Percentiles rank a stretch among this genome's conserved stretches.
Conservation (phyloP, 805 yeast species). For the Saturnispora hagleri region DNA sequence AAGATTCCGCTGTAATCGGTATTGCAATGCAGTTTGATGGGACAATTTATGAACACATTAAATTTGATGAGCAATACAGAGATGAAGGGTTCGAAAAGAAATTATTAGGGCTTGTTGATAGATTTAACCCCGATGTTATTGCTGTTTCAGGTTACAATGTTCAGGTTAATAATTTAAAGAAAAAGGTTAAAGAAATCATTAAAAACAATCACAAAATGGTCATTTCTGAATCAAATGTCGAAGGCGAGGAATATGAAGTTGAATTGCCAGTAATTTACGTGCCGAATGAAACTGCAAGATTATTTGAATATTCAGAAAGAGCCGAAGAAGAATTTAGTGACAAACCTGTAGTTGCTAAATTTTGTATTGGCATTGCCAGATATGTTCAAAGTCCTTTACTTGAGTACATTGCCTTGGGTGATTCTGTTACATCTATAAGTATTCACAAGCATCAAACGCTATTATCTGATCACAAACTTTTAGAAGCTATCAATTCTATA, state of each 20-base stretch:
- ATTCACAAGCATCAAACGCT: slow-evolving; percentile 65
- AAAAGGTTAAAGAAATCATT: slow-evolving; percentile 47
- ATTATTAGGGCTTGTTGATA: slow-evolving; percentile 49
- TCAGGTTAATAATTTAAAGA: slow-evolving; percentile 51
- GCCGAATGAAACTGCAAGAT: slow-evolving; percentile 86
- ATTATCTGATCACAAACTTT: slow-evolving; percentile 52
- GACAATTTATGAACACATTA: slow-evolving; percentile 62
- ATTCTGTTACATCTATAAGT: slow-evolving; percentile 58
- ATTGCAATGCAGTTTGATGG: slow-evolving; percentile 74
- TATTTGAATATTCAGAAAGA: slow-evolving; percentile 71
- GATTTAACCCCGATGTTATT: slow-evolving; percentile 77
- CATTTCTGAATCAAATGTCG: slow-evolving; percentile 37
- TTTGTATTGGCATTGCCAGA: slow-evolving; percentile 84
- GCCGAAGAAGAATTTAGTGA: slow-evolving; percentile 77
- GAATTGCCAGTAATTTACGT: slow-evolving; percentile 68
- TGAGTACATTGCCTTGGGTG: slow-evolving; percentile 76
- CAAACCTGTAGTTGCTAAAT: slow-evolving; percentile 68
- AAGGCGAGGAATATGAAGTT: slow-evolving; percentile 26
- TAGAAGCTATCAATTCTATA: slow-evolving; percentile 63
- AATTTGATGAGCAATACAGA: slow-evolving; percentile 68
- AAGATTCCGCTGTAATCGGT: slow-evolving; percentile 80
- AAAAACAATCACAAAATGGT: slow-evolving; percentile 40
- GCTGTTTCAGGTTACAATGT: slow-evolving; percentile 86
- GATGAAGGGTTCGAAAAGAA: slow-evolving; percentile 55
- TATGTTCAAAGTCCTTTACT: slow-evolving; percentile 87